These are phyloP conservation scores for Trichosanthes truncata DNA, from an alignment of 306 rosid species.

Conservation along the genomic window DNA sequence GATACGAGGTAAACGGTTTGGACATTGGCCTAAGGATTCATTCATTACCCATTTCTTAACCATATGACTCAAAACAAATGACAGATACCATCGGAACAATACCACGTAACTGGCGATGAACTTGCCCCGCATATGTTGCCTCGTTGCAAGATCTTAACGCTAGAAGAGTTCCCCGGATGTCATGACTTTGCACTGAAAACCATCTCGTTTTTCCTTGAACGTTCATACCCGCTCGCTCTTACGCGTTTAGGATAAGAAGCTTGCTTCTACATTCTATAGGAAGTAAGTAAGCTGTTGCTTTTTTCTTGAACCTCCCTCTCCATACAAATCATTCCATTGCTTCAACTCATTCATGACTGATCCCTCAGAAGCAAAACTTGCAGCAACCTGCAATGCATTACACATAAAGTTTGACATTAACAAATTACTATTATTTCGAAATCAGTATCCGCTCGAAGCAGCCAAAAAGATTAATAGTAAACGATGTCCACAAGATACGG, in stretches of 20 bases:
- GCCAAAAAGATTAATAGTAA: background rate
- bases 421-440: background rate
- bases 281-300: conserved; percentile 86
- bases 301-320: conserved; percentile 97
- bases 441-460: background rate
- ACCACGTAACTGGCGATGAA: background rate
- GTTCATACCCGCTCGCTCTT: conserved; percentile 12
- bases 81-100: background rate
- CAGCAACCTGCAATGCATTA: conserved; percentile 53
- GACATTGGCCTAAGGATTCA: conserved; percentile 11
- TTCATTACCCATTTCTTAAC: background rate
- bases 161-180: background rate
- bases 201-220: background rate
- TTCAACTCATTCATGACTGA: conserved; percentile 77
- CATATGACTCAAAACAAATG: conserved; percentile 1
- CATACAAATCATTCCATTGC: conserved; percentile 86
- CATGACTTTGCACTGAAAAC: background rate
- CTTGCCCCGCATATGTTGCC: background rate
- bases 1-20: conserved; percentile 6
- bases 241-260: background rate
- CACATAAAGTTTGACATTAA: background rate
- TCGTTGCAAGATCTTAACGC: background rate
- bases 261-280: conserved; percentile 34
- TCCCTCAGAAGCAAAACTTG: conserved; percentile 86
- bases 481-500: background rate